Conservation (phyloP, 1,139 yeast genomes). For the Blastobotrys elegans region DNA sequence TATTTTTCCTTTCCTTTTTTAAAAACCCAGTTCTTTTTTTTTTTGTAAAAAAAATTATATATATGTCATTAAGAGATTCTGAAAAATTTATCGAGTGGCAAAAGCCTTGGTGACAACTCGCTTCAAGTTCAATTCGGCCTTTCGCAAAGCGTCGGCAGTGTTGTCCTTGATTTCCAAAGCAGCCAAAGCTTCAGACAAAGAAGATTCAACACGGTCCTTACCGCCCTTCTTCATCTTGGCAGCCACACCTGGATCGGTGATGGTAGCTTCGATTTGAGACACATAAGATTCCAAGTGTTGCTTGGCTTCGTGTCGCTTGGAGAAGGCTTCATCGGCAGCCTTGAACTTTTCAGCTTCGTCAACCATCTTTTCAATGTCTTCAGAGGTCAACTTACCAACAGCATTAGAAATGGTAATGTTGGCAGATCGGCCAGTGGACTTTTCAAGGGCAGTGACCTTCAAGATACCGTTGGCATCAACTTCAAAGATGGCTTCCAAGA, state of each 20-base stretch:
- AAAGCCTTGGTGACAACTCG: conserved; percentile 99
- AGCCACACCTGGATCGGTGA: conserved; percentile 97
- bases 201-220: conserved; percentile 96
- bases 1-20: neutral
- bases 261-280: conserved; percentile 92
- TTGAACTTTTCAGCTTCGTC: conserved; percentile 98
- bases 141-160: conserved; percentile 94
- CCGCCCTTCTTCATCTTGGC: conserved; percentile 98
- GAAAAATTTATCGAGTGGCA: conserved; percentile 78
- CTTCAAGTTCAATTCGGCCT: conserved; percentile 98
- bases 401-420: conserved; percentile 99
- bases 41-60: conserved; percentile 7
- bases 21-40: neutral
- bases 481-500: conserved; percentile 98
- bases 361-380: conserved; percentile 98
- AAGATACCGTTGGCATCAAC: conserved; percentile 99
- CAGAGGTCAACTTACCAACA: conserved; percentile 96
- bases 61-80: conserved; percentile 1
- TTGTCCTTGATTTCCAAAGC: conserved; percentile 97
- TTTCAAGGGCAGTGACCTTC: conserved; percentile 99
- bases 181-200: conserved; percentile 97
- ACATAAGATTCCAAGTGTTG: conserved; percentile 99
- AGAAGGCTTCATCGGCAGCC: conserved; percentile 98
- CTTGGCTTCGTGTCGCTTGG: conserved; percentile 99
- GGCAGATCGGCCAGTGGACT: conserved; percentile 98